Base-by-base conservation (phyloP, 352 stramenopile genomes). In the Globisporangium paroecandrum region DNA sequence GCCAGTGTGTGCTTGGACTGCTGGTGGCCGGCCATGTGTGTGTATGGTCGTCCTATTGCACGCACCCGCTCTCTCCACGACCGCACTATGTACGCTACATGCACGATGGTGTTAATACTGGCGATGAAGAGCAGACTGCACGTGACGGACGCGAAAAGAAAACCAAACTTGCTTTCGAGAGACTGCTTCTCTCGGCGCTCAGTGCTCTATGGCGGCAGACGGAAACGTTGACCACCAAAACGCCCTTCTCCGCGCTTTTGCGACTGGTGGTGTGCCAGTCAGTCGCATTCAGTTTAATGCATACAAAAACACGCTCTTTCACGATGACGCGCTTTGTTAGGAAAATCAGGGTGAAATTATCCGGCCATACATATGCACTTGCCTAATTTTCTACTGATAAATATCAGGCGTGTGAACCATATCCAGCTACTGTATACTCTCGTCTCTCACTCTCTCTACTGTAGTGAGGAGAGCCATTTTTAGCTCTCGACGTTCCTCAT, bases 381-480 rank as follows among this genome's bases (percentile, higher is more conserved):
- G 12, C 10, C 10, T 13, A 43, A 15, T 43, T 43, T 46, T 18
- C 38, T 46, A 15, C 12, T 43, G 12, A 13, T 46, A 34, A 27
- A 63, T 58, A 58, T 58, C 53, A 58, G 15, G 7, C 15, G 1
- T 18, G 25, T 25, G 9, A 7, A 15, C 5, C 12, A 12, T 54
- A 54, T 25, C 46, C 15, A 24, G 46, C n/a, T 32, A 32, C 2
- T 32, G 27, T 25, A 25, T 55, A 57, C 13, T 12, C 13, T 12
- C 9, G 20, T 6, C 27, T 32, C 27, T 57, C 49, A 1, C 49
- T 22, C 22, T 32, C 49, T 57, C 12, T 7, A 32, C 27, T 32
- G 27, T 25, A 38, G 15, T 59, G 54, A 59, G 54, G 54, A 41
- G 25, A 27, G 27, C 54, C 54, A 59, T 41, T 25, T 59, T 59